A percentile compares a stretch with the other conserved stretches of the same genome.
These are phyloP conservation scores for Microdochium trichocladiopsis DNA, from an alignment of 2,329 filamentous ascomycete genomes.

Conservation along the genomic window DNA sequence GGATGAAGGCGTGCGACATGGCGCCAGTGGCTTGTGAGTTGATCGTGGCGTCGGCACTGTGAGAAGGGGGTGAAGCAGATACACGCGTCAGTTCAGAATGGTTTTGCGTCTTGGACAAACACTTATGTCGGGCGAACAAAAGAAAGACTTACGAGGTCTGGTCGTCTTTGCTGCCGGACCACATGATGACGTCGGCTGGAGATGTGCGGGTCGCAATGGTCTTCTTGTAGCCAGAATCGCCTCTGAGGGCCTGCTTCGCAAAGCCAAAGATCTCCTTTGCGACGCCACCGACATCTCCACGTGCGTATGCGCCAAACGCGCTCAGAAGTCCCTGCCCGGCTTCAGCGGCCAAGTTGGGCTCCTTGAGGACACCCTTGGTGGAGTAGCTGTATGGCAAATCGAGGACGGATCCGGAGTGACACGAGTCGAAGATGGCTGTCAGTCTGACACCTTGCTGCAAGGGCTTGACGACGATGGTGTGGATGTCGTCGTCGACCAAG, in stretches of 20 bases:
- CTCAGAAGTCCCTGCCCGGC: slow-evolving; percentile 57
- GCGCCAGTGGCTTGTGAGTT: slow-evolving; percentile 86
- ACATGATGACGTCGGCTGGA: slow-evolving; percentile 94
- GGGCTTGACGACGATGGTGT: slow-evolving; percentile 61
- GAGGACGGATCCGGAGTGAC: slow-evolving; percentile 59
- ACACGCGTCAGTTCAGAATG: neutral
- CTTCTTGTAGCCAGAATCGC: slow-evolving; percentile 74
- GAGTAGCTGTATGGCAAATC: slow-evolving; percentile 65
- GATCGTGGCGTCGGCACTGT: slow-evolving; percentile 86
- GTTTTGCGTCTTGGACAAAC: neutral
- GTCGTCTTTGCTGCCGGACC: slow-evolving; percentile 92
- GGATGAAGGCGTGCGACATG: slow-evolving; percentile 98
- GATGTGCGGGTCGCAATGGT: slow-evolving; percentile 85
- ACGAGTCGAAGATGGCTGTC: slow-evolving; percentile 59
- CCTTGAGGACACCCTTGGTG: slow-evolving; percentile 61
- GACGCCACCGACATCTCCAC: slow-evolving; percentile 76
- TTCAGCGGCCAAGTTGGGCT: slow-evolving; percentile 62
- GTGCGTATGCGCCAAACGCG: slow-evolving; percentile 50
- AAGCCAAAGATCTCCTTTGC: slow-evolving; percentile 73
- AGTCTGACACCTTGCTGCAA: slow-evolving; percentile 48
- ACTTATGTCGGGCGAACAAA: slow-evolving; percentile 5
- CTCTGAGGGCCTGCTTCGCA: slow-evolving; percentile 81
- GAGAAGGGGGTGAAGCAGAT: too few relatives aligned
- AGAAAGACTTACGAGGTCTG: slow-evolving; percentile 74
- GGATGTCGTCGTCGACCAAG: slow-evolving; percentile 80